Base-by-base conservation (phyloP, 75 land plant genomes). In the Larix kaempferi region DNA sequence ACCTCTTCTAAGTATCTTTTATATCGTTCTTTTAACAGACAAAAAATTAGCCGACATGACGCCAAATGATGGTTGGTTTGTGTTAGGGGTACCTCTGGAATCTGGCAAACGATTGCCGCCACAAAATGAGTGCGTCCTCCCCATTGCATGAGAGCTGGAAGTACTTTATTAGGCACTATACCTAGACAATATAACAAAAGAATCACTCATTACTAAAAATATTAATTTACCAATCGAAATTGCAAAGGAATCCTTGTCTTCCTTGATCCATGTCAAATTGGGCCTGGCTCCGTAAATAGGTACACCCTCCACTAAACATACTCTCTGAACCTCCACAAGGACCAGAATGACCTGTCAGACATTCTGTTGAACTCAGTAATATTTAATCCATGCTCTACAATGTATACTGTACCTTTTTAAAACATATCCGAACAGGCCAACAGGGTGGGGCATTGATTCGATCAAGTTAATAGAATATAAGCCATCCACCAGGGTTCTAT, bases 91-190 rank as follows among this genome's bases (percentile, higher is more conserved):
- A 91, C 95, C 95, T 91, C 88, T 59, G 67, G 65, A 63, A 93
- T 82, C 57, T 78, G 77, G 26, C 86, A 77, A 41, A 91, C 89
- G 74, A 91, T 82, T 61, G 88, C 91, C 5, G 88, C 76, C 65
- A 93, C 57, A 67, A 89, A 93, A 78, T 90, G 95, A 69, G 80
- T 82, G 82, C 95, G 84, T 35, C 95, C 95, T 74, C 91, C 91
- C 95, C 93, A 91, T 75, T 93, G 95, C 89, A 93, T 76, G 35
- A 93, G 75, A 59, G 89, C 79, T n/a, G 88, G 74, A 82, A 85
- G 39, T 35, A 84, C 85, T 39, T 88, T 89, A 78, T 87, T 87
- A 10, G 93, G 95, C 67, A 91, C 88, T 73, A 93, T 61, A 14
- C 95, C 95, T 93, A 13, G 10, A 59, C 41, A 16, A 6, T 5